Evolutionary conservation across 805 yeast species (phyloP).

Genomic region (Candida schatavii): DNA sequence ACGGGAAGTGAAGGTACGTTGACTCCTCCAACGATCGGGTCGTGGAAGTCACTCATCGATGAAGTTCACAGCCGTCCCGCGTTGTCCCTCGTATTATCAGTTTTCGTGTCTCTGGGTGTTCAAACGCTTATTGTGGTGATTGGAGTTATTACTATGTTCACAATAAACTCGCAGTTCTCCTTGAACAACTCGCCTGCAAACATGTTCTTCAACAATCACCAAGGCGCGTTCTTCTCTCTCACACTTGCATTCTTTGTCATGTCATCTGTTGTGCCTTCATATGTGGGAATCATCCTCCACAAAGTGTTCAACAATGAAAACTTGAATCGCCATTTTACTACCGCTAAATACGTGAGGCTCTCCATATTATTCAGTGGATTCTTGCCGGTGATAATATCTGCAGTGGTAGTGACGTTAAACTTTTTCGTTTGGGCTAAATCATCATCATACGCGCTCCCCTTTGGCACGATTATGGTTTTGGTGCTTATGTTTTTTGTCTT

Average conservation of each 20-base stretch:
- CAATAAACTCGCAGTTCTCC: conserved; percentile 28
- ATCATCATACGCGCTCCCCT: conserved; percentile 74
- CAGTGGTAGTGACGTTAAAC: conserved; percentile 55
- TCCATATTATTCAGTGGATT: conserved; percentile 33
- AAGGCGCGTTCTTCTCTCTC: conserved; percentile 64
- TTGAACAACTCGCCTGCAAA: conserved; percentile 26
- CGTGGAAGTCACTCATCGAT: conserved; percentile 52
- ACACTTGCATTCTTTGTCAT: conserved; percentile 58
- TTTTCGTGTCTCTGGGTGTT: conserved; percentile 69
- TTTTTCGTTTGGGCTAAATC: conserved; percentile 72
- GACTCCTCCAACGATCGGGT: conserved; percentile 5
- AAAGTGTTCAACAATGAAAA: conserved; percentile 48
- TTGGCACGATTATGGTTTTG: conserved; percentile 65
- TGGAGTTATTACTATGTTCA: conserved; percentile 57
- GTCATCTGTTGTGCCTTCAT: conserved; percentile 77
- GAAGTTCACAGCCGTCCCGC: conserved; percentile 57
- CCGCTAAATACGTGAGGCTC: conserved; percentile 13
- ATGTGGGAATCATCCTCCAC: conserved; percentile 61
- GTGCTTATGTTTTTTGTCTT: conserved; percentile 57
- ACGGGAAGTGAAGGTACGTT: neutral
- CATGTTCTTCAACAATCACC: conserved; percentile 58
- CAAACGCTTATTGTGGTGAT: conserved; percentile 66
- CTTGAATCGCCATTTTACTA: conserved; percentile 22
- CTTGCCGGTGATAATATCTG: conserved; percentile 47
- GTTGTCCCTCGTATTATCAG: conserved; percentile 46